Evolutionary conservation across 2,329 filamentous ascomycete genomes (phyloP).

Genomic region (Cladosporium oxysporum): DNA sequence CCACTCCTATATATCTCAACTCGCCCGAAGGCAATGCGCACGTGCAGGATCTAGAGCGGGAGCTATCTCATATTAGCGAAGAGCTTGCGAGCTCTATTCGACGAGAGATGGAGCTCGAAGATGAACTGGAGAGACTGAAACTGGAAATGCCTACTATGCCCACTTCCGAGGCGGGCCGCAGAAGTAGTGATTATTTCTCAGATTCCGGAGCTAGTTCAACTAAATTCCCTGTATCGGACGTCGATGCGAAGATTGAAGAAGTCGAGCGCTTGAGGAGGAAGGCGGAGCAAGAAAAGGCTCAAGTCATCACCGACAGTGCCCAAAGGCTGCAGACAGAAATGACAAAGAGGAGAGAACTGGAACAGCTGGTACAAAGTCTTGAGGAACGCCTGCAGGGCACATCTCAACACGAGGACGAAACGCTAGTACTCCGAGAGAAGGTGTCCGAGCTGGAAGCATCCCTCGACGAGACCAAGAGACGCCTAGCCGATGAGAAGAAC

Average conservation of each 20-base stretch:
- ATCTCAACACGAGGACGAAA: conserved; percentile 35
- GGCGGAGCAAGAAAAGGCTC: conserved; percentile 88
- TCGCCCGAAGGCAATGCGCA: conserved; percentile 48
- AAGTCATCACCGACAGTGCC: conserved; percentile 79
- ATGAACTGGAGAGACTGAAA: conserved; percentile 85
- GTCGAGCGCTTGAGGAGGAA: conserved; percentile 79
- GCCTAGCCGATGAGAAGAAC: conserved; percentile 79
- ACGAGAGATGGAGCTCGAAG: conserved; percentile 94
- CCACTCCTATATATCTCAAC: conserved; percentile 46
- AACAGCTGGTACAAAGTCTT: conserved; percentile 79
- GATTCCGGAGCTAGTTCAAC: conserved; percentile 89
- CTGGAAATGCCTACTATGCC: conserved; percentile 63
- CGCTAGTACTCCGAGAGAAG: conserved; percentile 53
- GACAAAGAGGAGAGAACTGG: conserved; percentile 70
- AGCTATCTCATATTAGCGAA: conserved; percentile 87
- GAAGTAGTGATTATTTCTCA: conserved; percentile 97
- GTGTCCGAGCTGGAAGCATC: conserved; percentile 76
- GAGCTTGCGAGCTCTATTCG: conserved; percentile 92
- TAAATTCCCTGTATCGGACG: conserved; percentile 68
- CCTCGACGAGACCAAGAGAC: conserved; percentile 79
- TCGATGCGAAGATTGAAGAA: conserved; percentile 63
- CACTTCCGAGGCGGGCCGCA: conserved; percentile 57
- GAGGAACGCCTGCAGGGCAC: conserved; percentile 74
- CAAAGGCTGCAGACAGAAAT: conserved; percentile 87
- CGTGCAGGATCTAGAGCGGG: conserved; percentile 88